These are phyloP conservation scores for Spergularia bocconei DNA, from an alignment of 148 eudicot genomes.

Conservation along the genomic window DNA sequence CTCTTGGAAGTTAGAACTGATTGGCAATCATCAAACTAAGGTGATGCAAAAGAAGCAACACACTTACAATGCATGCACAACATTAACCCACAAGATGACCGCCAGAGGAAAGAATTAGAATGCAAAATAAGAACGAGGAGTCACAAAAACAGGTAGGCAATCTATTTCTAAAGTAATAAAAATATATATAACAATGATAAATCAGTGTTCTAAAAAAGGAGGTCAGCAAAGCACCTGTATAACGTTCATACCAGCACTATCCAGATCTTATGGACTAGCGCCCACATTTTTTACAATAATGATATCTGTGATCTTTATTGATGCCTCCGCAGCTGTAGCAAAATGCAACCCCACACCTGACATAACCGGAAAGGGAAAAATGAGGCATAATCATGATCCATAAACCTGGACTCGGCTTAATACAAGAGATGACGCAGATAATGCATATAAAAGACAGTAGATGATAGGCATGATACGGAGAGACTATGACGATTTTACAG, in stretches of 20 bases:
- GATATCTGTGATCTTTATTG: constrained; percentile 29
- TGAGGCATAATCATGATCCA: background rate
- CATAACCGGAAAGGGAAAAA: constrained; percentile 8
- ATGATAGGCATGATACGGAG: no score
- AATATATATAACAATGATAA: background rate
- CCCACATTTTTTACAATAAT: constrained; percentile 39
- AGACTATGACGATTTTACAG: no score
- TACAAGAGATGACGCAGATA: background rate
- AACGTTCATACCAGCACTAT: background rate
- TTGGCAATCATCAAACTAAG: background rate
- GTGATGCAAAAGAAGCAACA: background rate
- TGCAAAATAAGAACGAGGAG: background rate
- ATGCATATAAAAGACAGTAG: background rate
- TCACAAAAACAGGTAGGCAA: background rate
- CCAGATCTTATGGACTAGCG: constrained; percentile 11
- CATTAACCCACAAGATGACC: background rate
- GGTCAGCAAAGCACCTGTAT: constrained; percentile 14
- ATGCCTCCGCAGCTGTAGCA: constrained; percentile 54
- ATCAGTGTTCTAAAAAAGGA: background rate
- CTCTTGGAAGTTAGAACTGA: no score
- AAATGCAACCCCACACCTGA: constrained; percentile 58
- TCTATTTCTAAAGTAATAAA: background rate
- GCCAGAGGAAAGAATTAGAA: background rate
- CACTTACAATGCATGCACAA: background rate
- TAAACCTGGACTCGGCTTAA: background rate